Evolutionary conservation across 139 green algal genomes (phyloP).

Genomic region (Coccomyxa sp.): DNA sequence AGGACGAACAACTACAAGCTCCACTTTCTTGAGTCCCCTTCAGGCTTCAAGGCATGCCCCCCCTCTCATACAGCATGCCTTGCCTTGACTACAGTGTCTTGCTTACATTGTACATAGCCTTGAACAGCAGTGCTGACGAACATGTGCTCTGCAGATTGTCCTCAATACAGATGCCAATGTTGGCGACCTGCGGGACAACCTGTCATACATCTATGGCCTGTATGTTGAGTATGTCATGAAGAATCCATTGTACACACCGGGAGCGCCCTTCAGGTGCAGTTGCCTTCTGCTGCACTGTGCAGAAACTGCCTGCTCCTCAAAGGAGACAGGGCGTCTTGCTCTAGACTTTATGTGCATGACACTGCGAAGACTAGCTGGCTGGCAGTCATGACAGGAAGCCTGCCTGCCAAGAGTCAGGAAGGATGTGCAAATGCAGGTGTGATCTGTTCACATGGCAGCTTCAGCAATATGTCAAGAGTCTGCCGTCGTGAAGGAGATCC

Average conservation of each 20-base stretch:
- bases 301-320: no score
- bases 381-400: no score
- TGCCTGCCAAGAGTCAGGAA: no score
- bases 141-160: constrained; percentile 57
- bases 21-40: constrained; percentile 87
- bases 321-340: no score
- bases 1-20: constrained; percentile 89
- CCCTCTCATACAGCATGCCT: background rate
- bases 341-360: no score
- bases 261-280: constrained; percentile 66
- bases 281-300: background rate
- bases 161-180: constrained; percentile 69
- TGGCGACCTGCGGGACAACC: constrained; percentile 61
- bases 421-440: no score
- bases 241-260: constrained; percentile 76
- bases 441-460: no score
- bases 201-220: constrained; percentile 71
- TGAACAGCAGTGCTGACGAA: no score
- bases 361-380: no score
- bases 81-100: no score
- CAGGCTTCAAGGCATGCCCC: constrained; percentile 75
- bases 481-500: no score
- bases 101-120: background rate
- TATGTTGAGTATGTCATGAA: constrained; percentile 82
- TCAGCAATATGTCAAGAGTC: no score